Base-by-base conservation (phyloP, 805 yeast genomes). In the Saccharomyces mikatae region DNA sequence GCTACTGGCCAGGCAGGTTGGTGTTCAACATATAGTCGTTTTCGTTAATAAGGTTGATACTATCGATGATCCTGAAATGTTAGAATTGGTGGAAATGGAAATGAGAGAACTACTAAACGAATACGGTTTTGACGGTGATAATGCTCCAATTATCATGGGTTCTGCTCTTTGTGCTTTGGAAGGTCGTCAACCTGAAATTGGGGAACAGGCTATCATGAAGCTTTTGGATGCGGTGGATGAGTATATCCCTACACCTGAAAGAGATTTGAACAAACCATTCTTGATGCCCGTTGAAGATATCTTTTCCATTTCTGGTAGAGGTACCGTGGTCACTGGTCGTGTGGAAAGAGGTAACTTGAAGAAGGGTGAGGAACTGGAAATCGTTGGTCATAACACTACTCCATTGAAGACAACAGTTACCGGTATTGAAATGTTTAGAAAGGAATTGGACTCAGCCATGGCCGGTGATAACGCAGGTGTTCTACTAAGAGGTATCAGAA, bases 391-490 rank as follows among this genome's bases (percentile, higher is more conserved):
- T 81, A 84, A 86, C 76, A 83, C 84, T 65, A 82, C 82, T 71
- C 92, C 96, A 62, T 73, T 88, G 74, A 92, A 90, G 84, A 84
- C 97, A 66, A 89, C 87, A 60, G 97, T 91, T 60, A 94, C 99
- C 55, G 98, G 98, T 77, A 89, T 94, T 70, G 99, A 94, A 82
- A 92, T 91, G 97, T 94, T 94, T 85, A 91, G 90, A 84, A 94
- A 94, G 82, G 98, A 94, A 74, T 84, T 94, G 69, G 98, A 91
- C 77, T 81, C 84, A 68, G 98, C 98, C 63, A 87, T 87, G 85
- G 99, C 97, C 70, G 99, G 99, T 81, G 99, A 94, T 79, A 94
- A 95, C 76, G 95, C 96, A 73, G 99, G 99, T 77, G 83, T 94
- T 66, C 80, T 94, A 73, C 81, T 94, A 74, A 90, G 99, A 82